Evolutionary conservation across 768 basidiomycete genomes (phyloP).

Genomic region (Lentinus tigrinus): DNA sequence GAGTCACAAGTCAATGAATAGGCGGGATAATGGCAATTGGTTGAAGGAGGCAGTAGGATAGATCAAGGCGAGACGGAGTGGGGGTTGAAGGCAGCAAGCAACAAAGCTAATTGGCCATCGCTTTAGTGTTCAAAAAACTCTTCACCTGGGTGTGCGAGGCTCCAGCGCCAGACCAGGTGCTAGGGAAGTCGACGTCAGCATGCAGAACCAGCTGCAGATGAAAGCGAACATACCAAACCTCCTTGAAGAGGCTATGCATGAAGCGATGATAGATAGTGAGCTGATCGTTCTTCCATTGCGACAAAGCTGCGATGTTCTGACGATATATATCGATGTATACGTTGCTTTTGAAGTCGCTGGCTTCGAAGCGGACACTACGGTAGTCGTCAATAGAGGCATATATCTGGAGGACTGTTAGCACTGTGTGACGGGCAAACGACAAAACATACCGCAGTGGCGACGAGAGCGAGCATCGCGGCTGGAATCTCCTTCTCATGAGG

Average conservation of each 20-base stretch:
- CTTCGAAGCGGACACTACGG: background rate
- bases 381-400: background rate
- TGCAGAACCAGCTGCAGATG: too few relatives aligned
- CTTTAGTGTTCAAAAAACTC: too few relatives aligned
- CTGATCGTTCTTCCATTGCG: background rate
- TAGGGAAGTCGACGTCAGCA: too few relatives aligned
- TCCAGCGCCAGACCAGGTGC: too few relatives aligned
- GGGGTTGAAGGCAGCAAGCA: too few relatives aligned
- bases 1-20: too few relatives aligned
- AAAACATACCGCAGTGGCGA: background rate
- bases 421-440: background rate
- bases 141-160: too few relatives aligned
- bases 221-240: background rate
- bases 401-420: background rate
- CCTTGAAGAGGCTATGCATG: background rate
- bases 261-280: background rate
- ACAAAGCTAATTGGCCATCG: too few relatives aligned
- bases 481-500: conserved; percentile 10
- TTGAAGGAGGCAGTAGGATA: too few relatives aligned
- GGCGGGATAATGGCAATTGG: too few relatives aligned
- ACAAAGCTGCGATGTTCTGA: background rate
- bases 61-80: too few relatives aligned
- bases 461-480: background rate
- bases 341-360: background rate
- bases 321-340: background rate